Base-by-base conservation (phyloP, 768 basidiomycete species). In the Mycena maculata region DNA sequence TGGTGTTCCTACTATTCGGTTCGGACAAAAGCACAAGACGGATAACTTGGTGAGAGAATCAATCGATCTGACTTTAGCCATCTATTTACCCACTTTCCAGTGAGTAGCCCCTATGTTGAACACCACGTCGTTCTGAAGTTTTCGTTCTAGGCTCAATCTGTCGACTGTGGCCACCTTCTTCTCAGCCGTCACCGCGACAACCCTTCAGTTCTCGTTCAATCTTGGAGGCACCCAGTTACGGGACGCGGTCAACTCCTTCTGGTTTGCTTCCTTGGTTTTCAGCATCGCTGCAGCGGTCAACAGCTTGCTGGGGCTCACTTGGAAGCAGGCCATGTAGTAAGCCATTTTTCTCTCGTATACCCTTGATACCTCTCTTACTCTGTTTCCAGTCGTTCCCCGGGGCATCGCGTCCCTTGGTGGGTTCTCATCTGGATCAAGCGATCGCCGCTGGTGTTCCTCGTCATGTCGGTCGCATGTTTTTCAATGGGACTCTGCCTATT, bases 401-500 rank as follows among this genome's bases (percentile, higher is more conserved):
- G 89, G 11, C 87, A 92, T 76, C 87, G 89, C 58, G 90, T 92
- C 45, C 91, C 91, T 1, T 92, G 91, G 91, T 92, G 91, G 90
- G 90, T 92, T 47, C 78, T 92, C 61, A 93, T 94, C 71, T 94
- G 92, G 92, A 94, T 94, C 80, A 94, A 93, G 75, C 83, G 92
- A 38, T 92, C 92, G 7, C 92, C 92, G 16, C 83, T 94, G 36
- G 90, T 93, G 67, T 93, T 94, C 80, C 86, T 94, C 49, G 92
- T 94, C 65, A 83, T 94, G 76, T 92, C 93, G 58, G 92, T 94
- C 48, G 91, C 91, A 42, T 91, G 90, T 77, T 94, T 94, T 78
- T 93, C 91, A 1, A 84, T 91, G 44, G 92, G 92, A 16, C 83
- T 94, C 20, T 89, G 90, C 72, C 86, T 90, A 47, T 94, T 94